Conservation (phyloP, 345 rosid genomes). For the Lepidium aucheri region DNA sequence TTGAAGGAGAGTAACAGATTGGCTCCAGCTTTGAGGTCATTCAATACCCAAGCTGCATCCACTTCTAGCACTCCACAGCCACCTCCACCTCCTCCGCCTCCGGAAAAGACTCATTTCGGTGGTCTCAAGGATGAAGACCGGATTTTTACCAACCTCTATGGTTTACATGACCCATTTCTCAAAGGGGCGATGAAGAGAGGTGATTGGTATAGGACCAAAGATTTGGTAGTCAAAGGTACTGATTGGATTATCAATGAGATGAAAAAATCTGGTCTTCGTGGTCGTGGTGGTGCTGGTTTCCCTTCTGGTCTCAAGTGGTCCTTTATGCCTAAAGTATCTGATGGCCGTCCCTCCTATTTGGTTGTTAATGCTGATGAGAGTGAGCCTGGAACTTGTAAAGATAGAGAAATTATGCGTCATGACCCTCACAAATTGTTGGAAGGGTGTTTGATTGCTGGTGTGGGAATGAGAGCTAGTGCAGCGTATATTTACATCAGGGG, state of each 20-base stretch:
- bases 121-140: constrained; percentile 94
- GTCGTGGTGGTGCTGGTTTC: constrained; percentile 99
- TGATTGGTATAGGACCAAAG: constrained; percentile 93
- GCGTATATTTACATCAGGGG: constrained; percentile 97
- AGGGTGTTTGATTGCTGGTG: constrained; percentile 98
- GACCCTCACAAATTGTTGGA: constrained; percentile 95
- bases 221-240: constrained; percentile 88
- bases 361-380: constrained; percentile 99
- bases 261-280: constrained; percentile 94
- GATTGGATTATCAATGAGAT: constrained; percentile 97
- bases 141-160: constrained; percentile 89
- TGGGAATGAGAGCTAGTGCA: constrained; percentile 96
- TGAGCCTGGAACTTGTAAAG: constrained; percentile 99
- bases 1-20: constrained; percentile 36
- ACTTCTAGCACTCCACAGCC: constrained; percentile 60
- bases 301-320: constrained; percentile 99
- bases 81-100: constrained; percentile 86
- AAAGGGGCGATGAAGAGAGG: constrained; percentile 97
- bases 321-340: constrained; percentile 96
- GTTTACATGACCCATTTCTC: constrained; percentile 85
- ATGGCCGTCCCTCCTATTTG: constrained; percentile 95
- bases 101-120: constrained; percentile 95
- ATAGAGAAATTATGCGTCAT: constrained; percentile 95
- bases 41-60: constrained; percentile 71
- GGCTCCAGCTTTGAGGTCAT: constrained; percentile 46